Evolutionary conservation across 1,139 yeast species (phyloP), one percentile per base, ranked within the genome.

Genomic region (Candida sanyaensis): DNA sequence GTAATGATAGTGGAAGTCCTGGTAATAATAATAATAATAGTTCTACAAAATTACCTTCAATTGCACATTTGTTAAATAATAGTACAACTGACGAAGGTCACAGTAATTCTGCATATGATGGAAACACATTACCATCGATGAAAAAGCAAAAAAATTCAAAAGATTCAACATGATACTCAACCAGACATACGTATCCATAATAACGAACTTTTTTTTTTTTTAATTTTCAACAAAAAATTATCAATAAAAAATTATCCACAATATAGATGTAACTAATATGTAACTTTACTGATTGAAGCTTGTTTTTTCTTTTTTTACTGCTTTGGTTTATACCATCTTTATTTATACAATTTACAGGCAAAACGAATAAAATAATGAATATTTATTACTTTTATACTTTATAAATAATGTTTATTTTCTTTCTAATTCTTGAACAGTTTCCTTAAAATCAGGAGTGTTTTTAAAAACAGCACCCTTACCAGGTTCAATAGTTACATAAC

Each of bases 371-470:
- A 34, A 11, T 23, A 12, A n/a, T 17, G 21, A 36, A 36, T n/a
- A 36, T 24, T 11, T 36, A 36, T 24, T 36, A 12, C n/a, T 6
- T n/a, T 9, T 34, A 10, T 21, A 6, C 11, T 28, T 21, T 30
- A 9, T 29, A 11, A 2, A 9, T 29, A 17, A 10, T 39, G 5
- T 30, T 31, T 12, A 8, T 9, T 27, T 41, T 12, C 40, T 33
- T 48, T 48, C 65, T 66, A 45, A 68, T 61, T 67, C 55, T 23
- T 65, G 50, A 4, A 76, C 74, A 4, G 80, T 63, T 30, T 69
- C 68, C 39, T 60, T 53, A 54, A 78, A 78, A 52, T 75, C 66
- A 1, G 75, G 70, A 0, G 81, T 74, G 45, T 73, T 76, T 52
- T 69, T 64, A 56, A 76, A 76, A 9, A 60, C 63, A 1, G 75